These are phyloP conservation scores for Lojkania enalia DNA, from an alignment of 2,329 filamentous ascomycete genomes.

Conservation along the genomic window DNA sequence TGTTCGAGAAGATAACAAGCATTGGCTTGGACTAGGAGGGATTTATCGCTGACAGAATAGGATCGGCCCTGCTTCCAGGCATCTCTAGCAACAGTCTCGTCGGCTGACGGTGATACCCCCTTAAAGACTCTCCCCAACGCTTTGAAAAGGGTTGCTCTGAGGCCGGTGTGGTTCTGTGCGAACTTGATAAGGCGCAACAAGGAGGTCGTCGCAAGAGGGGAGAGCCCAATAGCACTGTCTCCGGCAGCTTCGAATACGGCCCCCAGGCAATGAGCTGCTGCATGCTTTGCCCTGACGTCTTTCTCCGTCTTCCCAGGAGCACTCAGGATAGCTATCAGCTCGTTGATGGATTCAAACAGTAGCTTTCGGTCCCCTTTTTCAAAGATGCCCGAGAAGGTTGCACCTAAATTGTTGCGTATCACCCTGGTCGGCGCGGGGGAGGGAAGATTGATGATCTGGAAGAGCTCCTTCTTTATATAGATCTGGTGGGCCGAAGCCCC, in stretches of 20 bases:
- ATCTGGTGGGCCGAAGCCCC: constrained; percentile 87
- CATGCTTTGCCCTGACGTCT: constrained; percentile 80
- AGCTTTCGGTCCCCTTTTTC: constrained; percentile 85
- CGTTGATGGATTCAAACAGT: constrained; percentile 92
- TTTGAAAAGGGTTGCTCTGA: constrained; percentile 76
- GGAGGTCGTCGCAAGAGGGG: constrained; percentile 71
- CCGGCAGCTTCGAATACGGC: constrained; percentile 90
- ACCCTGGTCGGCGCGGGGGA: constrained; percentile 84
- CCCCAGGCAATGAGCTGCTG: constrained; percentile 82
- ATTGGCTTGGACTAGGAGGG: constrained; percentile 74
- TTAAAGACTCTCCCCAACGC: constrained; percentile 74
- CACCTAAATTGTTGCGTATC: constrained; percentile 84
- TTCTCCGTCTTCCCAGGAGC: constrained; percentile 73
- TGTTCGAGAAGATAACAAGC: constrained; percentile 79
- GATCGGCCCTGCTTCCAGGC: constrained; percentile 90
- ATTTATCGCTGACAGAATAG: constrained; percentile 78
- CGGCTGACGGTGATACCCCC: constrained; percentile 76
- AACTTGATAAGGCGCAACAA: constrained; percentile 80
- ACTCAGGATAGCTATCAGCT: constrained; percentile 73
- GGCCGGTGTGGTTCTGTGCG: constrained; percentile 76
- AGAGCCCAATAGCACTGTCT: constrained; percentile 85
- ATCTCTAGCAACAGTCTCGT: constrained; percentile 84
- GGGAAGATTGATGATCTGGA: constrained; percentile 84
- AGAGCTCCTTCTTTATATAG: constrained; percentile 89
- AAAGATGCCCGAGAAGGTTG: constrained; percentile 82